A percentile compares a stretch with the other conserved stretches of the same genome.
Conservation (phyloP, 169 alveolate genomes). For the Eimeria praecox region DNA sequence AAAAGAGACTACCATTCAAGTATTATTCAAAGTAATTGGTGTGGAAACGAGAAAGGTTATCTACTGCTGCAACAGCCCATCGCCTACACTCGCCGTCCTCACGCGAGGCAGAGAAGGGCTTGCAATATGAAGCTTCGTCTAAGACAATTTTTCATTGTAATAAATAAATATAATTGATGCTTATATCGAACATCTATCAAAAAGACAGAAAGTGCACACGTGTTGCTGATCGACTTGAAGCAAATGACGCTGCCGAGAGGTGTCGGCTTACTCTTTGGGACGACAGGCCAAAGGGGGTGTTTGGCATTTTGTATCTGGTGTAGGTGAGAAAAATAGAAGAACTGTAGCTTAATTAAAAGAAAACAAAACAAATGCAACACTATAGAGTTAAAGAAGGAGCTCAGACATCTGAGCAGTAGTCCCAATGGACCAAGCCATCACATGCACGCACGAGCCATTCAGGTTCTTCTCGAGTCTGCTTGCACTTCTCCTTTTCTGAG, state of each 20-base stretch:
- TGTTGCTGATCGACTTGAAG: background rate
- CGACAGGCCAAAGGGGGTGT: conserved; percentile 64
- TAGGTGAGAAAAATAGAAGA: background rate
- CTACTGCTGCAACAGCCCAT: background rate
- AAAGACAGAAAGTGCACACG: background rate
- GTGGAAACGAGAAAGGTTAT: background rate
- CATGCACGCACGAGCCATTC: background rate
- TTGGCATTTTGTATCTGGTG: background rate
- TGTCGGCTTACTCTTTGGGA: conserved; percentile 52
- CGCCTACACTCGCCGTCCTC: background rate
- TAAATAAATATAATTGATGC: background rate
- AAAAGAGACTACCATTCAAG: background rate
- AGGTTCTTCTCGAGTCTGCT: background rate
- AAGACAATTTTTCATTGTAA: background rate
- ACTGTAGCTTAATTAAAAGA: background rate
- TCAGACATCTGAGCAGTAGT: background rate
- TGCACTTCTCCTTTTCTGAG: background rate
- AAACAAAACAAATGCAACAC: background rate
- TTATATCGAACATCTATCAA: background rate
- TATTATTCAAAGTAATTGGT: background rate
- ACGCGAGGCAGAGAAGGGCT: background rate
- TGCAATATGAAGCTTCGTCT: background rate
- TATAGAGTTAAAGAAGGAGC: background rate
- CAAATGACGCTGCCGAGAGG: background rate
- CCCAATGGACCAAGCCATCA: conserved; percentile 29